Base-by-base conservation (phyloP, 1,284 basidiomycete genomes). In the Gomphus sp. region DNA sequence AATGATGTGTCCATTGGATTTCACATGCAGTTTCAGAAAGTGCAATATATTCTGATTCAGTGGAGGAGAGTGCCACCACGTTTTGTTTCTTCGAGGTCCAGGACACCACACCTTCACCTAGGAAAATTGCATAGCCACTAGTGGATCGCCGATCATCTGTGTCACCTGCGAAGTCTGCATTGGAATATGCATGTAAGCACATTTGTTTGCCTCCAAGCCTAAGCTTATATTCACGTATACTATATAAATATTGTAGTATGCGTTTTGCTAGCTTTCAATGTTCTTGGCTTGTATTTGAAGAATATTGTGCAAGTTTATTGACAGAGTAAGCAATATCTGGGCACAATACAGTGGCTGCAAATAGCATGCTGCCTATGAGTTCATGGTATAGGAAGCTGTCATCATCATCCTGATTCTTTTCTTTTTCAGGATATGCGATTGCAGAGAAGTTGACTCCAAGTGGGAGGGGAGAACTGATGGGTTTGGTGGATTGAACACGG, bases 221-320 rank as follows among this genome's bases (percentile, higher is more conserved):
- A 4, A 74, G 62, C 5, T 59, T 53, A 33, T 65, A 64, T 41
- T 68, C 61, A 0, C 66, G 33, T 0, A 70, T 73, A 0, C 63
- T 63, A 14, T 66, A 65, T 8, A 75, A 51, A 58, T 74, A 75
- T 4, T 62, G 61, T 0, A 74, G 51, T 4, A 72, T 62, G 36
- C 72, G 70, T 18, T 69, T 62, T 16, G 70, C 57, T 0, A 68
- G 69, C 0, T 63, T 62, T 67, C 68, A 72, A 37, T 74, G 72
- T 1, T 58, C 59, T 0, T 59, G 62, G 0, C 68, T 63, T 4
- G 71, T 72, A 50, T 72, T 70, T 0, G 62, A 52, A 1, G 62
- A 58, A 55, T 67, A 71, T 0, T 67, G 62, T 8, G 66, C 61
- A 1, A 53, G 37, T 34, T 53, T 53, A 4, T 53, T 53, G n/a